phyloP scores from a whole-genome alignment of 2,329 filamentous ascomycete genomes.

The Fusarium agapanthi region DNA sequence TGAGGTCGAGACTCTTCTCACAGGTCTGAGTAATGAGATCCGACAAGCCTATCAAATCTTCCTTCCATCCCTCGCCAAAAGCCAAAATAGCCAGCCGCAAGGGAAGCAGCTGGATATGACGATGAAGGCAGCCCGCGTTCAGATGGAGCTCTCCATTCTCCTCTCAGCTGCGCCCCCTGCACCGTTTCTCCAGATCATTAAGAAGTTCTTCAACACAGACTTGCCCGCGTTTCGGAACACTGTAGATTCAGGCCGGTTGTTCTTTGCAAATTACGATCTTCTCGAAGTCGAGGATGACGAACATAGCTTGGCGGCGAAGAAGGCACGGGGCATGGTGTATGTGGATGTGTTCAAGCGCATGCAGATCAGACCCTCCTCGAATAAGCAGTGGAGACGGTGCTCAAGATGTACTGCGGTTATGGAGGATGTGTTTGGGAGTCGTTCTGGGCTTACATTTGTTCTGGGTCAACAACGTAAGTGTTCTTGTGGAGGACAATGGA shows the following conservation, averaged over 20 bases:
- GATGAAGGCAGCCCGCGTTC: constrained; percentile 57
- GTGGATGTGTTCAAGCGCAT: constrained; percentile 68
- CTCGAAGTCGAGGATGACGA: constrained; percentile 71
- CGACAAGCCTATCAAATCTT: constrained; percentile 59
- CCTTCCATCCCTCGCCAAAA: constrained; percentile 55
- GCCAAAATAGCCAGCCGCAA: constrained; percentile 56
- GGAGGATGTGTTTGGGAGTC: constrained; percentile 62
- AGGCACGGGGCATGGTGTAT: constrained; percentile 48
- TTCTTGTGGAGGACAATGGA: constrained; percentile 64
- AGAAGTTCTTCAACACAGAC: constrained; percentile 69
- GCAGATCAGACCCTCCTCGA: constrained; percentile 53
- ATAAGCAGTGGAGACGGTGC: constrained; percentile 49
- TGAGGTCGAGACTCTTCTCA: constrained; percentile 71
- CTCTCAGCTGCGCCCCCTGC: constrained; percentile 57
- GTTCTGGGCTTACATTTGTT: constrained; percentile 63
- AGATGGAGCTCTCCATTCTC: constrained; percentile 62
- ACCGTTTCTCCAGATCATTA: constrained; percentile 65
- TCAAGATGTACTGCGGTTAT: constrained; percentile 72
- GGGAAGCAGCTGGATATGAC: constrained; percentile 54
- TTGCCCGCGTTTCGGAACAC: constrained; percentile 66
- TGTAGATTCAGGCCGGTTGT: constrained; percentile 73
- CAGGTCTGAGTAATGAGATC: constrained; percentile 57
- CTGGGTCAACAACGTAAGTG: constrained; percentile 64
- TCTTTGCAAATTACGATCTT: constrained; percentile 76
- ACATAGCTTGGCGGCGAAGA: constrained; percentile 54